A percentile compares a stretch with the other conserved stretches of the same genome.
phyloP scores from a whole-genome alignment of 129 eudicot genomes.

The Dittrichia graveolens region DNA sequence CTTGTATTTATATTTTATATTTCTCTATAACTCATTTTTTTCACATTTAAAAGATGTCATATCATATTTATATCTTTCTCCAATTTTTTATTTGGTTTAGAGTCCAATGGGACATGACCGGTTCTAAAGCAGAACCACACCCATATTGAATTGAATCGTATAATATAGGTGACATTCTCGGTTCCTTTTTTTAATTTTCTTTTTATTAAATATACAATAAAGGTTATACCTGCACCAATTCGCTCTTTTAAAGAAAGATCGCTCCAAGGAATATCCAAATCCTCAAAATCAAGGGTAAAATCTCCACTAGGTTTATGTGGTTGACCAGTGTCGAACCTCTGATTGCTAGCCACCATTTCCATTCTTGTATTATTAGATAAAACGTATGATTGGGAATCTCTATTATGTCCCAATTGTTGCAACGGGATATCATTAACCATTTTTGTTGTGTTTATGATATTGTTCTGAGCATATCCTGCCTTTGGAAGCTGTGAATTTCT shows the following conservation, averaged over 20 bases:
- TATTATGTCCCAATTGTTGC: slow-evolving; percentile 23
- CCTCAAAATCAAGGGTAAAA: slow-evolving; percentile 55
- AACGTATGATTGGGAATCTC: slow-evolving; percentile 41
- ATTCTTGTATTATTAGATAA: slow-evolving; percentile 44
- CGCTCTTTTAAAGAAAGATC: slow-evolving; percentile 73
- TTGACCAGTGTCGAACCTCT: slow-evolving; percentile 41
- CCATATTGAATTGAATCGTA: too few relatives aligned
- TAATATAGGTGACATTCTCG: not conserved
- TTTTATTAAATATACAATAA: not conserved
- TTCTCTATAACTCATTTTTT: too few relatives aligned
- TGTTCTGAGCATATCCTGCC: slow-evolving; percentile 35
- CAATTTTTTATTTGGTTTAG: too few relatives aligned
- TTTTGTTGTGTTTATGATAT: slow-evolving; percentile 41
- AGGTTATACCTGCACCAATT: slow-evolving; percentile 70
- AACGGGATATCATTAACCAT: slow-evolving; percentile 31
- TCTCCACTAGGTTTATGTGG: slow-evolving; percentile 42
- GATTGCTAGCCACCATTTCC: slow-evolving; percentile 32
- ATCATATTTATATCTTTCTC: too few relatives aligned
- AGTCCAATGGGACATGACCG: too few relatives aligned
- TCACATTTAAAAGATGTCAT: too few relatives aligned
- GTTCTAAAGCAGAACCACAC: too few relatives aligned
- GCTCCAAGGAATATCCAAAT: slow-evolving; percentile 79
- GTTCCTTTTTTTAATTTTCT: slow-evolving; percentile 3
- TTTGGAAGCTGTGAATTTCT: slow-evolving; percentile 49
- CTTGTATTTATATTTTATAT: not conserved